phyloP scores from a whole-genome alignment of 1,284 basidiomycete genomes.

The Ganoderma meredithae region DNA sequence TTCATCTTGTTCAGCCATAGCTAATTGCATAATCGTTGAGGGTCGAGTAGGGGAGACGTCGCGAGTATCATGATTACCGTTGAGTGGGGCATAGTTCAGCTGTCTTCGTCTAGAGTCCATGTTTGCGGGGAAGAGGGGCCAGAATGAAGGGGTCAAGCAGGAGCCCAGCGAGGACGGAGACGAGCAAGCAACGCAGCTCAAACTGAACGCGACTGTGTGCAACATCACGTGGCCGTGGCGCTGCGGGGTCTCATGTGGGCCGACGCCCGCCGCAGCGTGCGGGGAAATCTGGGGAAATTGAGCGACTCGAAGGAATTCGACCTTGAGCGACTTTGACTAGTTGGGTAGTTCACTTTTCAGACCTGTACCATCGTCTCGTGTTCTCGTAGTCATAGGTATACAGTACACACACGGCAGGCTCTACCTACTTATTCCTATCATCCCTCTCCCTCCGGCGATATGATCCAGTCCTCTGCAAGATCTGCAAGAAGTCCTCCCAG shows the following conservation, averaged over 20 bases:
- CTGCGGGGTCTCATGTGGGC: neutral
- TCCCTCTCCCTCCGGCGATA: constrained; percentile 3
- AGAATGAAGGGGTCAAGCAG: neutral
- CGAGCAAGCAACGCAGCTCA: too few species aligned
- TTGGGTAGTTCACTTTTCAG: too few species aligned
- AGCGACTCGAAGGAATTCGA: too few species aligned
- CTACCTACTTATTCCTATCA: neutral
- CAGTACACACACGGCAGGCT: neutral
- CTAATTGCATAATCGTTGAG: constrained; percentile 32
- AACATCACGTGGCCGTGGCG: constrained; percentile 9
- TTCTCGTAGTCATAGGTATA: too few species aligned
- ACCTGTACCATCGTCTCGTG: too few species aligned
- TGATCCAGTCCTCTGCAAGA: constrained; percentile 31
- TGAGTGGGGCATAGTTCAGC: constrained; percentile 27
- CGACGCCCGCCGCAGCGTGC: too few species aligned
- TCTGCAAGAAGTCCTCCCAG: constrained; percentile 28
- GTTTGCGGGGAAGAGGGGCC: neutral
- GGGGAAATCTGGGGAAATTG: too few species aligned
- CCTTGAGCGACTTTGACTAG: too few species aligned
- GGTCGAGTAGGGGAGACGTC: constrained; percentile 24
- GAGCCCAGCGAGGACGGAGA: neutral
- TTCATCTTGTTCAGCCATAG: constrained; percentile 34
- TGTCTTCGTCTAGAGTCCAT: constrained; percentile 31
- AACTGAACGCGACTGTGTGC: constrained; percentile 5
- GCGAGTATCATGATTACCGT: constrained; percentile 26